A percentile compares a stretch with the other conserved stretches of the same genome.
Evolutionary conservation across 108 stramenopile species (phyloP).

Genomic region (Parmales sp.): DNA sequence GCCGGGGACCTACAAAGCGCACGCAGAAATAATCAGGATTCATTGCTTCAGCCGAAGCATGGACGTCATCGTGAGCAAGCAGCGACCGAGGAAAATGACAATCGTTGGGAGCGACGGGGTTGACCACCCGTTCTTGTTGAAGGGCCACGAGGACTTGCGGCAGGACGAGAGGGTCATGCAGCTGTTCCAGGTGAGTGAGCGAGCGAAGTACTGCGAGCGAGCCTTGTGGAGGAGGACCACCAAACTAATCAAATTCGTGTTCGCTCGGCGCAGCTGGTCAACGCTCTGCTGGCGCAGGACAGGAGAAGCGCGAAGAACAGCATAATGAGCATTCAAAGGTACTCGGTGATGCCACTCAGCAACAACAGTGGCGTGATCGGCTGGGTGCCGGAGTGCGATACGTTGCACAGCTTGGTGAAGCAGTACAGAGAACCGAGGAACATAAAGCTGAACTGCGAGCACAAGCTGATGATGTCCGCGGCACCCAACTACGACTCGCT

Average conservation of each 20-base stretch:
- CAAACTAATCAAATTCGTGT: no score
- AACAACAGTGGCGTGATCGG: constrained; percentile 96
- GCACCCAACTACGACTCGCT: constrained; percentile 85
- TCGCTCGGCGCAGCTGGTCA: constrained; percentile 82
- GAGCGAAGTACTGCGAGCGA: not conserved
- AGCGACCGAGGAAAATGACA: constrained; percentile 92
- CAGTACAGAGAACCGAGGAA: constrained; percentile 78
- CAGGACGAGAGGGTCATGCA: constrained; percentile 99
- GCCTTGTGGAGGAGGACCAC: no score
- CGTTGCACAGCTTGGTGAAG: constrained; percentile 87
- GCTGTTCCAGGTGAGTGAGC: constrained; percentile 54
- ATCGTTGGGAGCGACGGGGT: constrained; percentile 89
- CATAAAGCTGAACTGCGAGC: not conserved
- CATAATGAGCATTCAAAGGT: constrained; percentile 79
- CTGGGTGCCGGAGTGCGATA: constrained; percentile 97
- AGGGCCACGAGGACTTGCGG: constrained; percentile 97
- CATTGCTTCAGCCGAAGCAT: constrained; percentile 68
- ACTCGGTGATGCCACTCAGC: constrained; percentile 87
- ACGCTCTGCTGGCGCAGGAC: constrained; percentile 91
- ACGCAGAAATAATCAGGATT: constrained; percentile 82
- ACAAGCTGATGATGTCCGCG: constrained; percentile 58
- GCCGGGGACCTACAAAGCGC: constrained; percentile 86
- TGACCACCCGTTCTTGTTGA: constrained; percentile 95
- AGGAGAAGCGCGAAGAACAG: constrained; percentile 73
- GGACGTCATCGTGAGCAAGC: constrained; percentile 93